Evolutionary conservation across 148 eudicot species (phyloP).

Genomic region (Chenopodium album): DNA sequence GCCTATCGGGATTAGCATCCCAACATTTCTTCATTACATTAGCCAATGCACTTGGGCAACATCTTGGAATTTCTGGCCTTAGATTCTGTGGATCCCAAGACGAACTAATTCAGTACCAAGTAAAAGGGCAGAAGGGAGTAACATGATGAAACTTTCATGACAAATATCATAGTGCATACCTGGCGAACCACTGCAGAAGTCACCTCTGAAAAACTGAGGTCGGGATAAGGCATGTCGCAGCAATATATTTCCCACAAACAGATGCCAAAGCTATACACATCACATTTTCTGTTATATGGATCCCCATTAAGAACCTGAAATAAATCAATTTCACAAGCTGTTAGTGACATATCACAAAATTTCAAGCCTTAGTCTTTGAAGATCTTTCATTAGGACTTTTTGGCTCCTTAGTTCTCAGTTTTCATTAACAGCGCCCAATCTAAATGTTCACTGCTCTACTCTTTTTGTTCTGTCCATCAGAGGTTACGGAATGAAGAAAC

Average conservation of each 20-base stretch:
- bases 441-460: not conserved
- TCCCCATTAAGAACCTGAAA: constrained; percentile 88
- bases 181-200: constrained; percentile 98
- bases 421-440: not conserved
- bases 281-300: constrained; percentile 92
- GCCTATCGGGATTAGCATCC: constrained; percentile 94
- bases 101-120: constrained; percentile 2
- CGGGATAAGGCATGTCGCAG: constrained; percentile 99
- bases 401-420: not conserved
- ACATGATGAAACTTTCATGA: not conserved
- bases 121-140: not conserved
- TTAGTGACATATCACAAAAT: constrained; percentile 12
- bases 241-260: constrained; percentile 96
- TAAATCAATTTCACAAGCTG: constrained; percentile 18
- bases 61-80: constrained; percentile 95
- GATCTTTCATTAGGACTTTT: not conserved
- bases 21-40: constrained; percentile 95
- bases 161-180: constrained; percentile 37
- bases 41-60: constrained; percentile 89
- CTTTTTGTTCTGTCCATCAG: not conserved
- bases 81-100: constrained; percentile 51
- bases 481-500: not conserved
- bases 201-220: constrained; percentile 95
- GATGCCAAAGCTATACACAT: constrained; percentile 95
- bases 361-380: not conserved